Evolutionary conservation across 345 rosid genomes (phyloP).

Genomic region (Citrus maxima): DNA sequence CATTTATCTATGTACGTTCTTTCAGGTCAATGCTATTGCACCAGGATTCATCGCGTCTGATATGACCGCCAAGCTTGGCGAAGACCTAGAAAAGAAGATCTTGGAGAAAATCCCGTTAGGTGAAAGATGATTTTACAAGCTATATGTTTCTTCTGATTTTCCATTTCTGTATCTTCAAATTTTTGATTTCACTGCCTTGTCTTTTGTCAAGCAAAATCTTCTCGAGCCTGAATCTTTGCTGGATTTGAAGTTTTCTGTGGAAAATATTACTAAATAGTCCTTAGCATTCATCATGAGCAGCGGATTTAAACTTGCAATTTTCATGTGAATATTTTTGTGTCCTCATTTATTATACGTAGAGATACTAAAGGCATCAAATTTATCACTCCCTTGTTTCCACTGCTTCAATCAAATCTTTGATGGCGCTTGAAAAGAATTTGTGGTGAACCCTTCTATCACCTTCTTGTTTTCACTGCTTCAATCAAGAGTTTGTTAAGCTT

Average conservation of each 20-base stretch:
- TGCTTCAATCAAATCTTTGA: neutral
- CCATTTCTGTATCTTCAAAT: neutral
- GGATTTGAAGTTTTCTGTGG: neutral
- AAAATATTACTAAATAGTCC: neutral
- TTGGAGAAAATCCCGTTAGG: slow-evolving; percentile 85
- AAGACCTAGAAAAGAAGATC: slow-evolving; percentile 86
- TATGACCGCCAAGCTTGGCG: slow-evolving; percentile 93
- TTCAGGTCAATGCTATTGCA: slow-evolving; percentile 86
- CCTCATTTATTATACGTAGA: neutral
- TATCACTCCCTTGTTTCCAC: no score
- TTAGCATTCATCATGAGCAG: neutral
- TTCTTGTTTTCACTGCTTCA: neutral
- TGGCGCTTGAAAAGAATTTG: neutral
- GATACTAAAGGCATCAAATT: neutral
- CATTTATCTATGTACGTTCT: slow-evolving; percentile 9
- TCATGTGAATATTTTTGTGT: neutral
- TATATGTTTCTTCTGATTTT: neutral
- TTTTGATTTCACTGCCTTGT: neutral
- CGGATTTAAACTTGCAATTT: neutral
- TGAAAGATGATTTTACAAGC: slow-evolving; percentile 23
- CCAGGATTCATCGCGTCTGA: slow-evolving; percentile 97
- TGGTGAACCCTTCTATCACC: neutral
- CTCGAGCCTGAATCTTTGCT: neutral
- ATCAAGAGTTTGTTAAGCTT: slow-evolving; percentile 3
- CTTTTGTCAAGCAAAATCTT: neutral